These are phyloP conservation scores for Penicillium sclerotigenum DNA, from an alignment of 2,329 filamentous ascomycete species.

Conservation along the genomic window DNA sequence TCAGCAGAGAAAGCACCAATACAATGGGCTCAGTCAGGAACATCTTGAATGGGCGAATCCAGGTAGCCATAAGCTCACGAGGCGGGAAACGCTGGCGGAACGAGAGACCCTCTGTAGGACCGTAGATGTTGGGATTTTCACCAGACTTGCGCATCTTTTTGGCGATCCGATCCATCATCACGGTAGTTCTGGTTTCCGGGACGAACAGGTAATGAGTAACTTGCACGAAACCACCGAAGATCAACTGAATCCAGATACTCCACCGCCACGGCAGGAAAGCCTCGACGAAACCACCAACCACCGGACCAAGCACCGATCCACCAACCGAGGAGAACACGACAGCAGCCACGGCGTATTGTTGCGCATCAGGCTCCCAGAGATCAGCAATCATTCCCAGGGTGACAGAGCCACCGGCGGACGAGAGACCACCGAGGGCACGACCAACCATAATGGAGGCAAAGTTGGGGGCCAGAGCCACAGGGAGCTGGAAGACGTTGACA, in stretches of 20 bases:
- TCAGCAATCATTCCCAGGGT: slow-evolving; percentile 74
- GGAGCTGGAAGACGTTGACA: slow-evolving; percentile 74
- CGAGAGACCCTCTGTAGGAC: slow-evolving; percentile 66
- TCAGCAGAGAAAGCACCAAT: slow-evolving; percentile 57
- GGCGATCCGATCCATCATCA: slow-evolving; percentile 76
- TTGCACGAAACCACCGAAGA: slow-evolving; percentile 70
- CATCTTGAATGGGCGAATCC: slow-evolving; percentile 62
- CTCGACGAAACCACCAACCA: slow-evolving; percentile 75
- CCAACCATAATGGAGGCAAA: slow-evolving; percentile 68
- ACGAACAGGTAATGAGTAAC: slow-evolving; percentile 65
- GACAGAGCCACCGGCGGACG: slow-evolving; percentile 69
- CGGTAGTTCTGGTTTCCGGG: slow-evolving; percentile 72
- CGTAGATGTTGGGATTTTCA: slow-evolving; percentile 60
- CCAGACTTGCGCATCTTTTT: slow-evolving; percentile 67
- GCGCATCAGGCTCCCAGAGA: slow-evolving; percentile 66
- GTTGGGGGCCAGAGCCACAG: slow-evolving; percentile 69
- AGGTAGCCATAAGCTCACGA: slow-evolving; percentile 56
- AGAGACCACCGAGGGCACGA: slow-evolving; percentile 67
- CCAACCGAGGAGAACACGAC: slow-evolving; percentile 77
- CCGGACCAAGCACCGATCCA: slow-evolving; percentile 71
- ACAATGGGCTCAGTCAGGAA: slow-evolving; percentile 66
- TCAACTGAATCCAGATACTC: slow-evolving; percentile 82
- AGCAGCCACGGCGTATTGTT: slow-evolving; percentile 73
- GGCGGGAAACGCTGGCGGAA: slow-evolving; percentile 58
- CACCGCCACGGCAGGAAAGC: slow-evolving; percentile 67